Conservation (phyloP, 2,329 filamentous ascomycete species). For the Tolypocladium tundrense region DNA sequence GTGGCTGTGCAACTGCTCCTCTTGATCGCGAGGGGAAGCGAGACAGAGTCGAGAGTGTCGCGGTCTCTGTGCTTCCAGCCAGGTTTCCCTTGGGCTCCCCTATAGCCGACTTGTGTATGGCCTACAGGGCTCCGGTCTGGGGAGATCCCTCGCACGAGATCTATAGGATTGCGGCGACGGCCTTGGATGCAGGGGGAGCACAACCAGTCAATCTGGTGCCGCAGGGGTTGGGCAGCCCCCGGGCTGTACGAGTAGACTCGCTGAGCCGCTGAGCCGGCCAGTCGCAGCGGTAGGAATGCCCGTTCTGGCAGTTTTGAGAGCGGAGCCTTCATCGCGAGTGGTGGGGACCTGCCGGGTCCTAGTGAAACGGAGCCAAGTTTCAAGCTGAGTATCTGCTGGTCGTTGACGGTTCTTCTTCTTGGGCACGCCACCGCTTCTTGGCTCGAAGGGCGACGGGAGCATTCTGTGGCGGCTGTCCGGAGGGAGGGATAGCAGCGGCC, state of each 20-base stretch:
- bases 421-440: not conserved
- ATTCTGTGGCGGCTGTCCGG: not conserved
- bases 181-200: not conserved
- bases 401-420: not conserved
- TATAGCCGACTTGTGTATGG: not conserved
- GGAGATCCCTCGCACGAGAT: not conserved
- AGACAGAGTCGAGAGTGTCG: not conserved
- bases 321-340: not conserved
- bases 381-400: constrained; percentile 1
- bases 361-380: constrained; percentile 8
- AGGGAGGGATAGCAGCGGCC: not conserved
- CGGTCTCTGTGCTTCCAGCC: not conserved
- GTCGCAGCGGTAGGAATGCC: not conserved
- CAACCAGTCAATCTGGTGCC: not conserved
- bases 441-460: not conserved
- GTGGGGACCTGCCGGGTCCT: constrained; percentile 2
- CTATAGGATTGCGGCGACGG: not conserved
- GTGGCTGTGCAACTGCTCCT: not conserved
- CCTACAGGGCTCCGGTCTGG: not conserved
- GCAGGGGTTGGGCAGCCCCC: not conserved
- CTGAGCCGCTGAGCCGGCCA: not conserved
- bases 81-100: not conserved
- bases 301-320: not conserved
- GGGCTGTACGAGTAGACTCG: not conserved
- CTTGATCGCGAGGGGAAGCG: not conserved